Conservation (phyloP, 2,329 filamentous ascomycete species). For the Emydomyces testavorans region DNA sequence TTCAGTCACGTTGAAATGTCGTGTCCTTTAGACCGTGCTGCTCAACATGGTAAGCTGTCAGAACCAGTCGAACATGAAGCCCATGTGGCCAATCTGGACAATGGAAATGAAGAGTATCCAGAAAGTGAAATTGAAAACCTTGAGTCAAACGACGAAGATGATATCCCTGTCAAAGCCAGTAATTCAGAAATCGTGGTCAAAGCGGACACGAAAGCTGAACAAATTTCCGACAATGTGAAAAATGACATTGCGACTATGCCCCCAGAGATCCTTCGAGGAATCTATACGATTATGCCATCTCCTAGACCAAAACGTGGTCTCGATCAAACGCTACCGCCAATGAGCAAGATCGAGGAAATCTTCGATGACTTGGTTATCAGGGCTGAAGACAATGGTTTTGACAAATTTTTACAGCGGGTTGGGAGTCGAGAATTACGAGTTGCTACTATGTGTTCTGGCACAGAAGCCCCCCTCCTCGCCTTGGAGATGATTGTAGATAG, state of each 20-base stretch:
- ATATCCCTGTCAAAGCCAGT: not conserved
- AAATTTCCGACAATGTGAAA: conserved; percentile 1
- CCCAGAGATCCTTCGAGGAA: conserved; percentile 17
- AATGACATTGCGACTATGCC: conserved; percentile 11
- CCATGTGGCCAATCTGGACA: not conserved
- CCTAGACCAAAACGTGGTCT: conserved; percentile 18
- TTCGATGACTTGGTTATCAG: conserved; percentile 39
- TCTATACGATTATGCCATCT: conserved; percentile 13
- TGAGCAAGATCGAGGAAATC: conserved; percentile 39
- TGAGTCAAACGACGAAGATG: not conserved
- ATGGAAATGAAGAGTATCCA: not conserved
- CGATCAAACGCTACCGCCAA: conserved; percentile 34
- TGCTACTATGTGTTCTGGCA: conserved; percentile 67
- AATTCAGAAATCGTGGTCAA: not conserved
- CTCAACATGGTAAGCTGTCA: not conserved
- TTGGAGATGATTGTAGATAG: conserved; percentile 46
- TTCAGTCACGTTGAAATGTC: not conserved
- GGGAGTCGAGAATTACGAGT: conserved; percentile 39
- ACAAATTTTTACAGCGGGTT: conserved; percentile 27
- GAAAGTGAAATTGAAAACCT: not conserved
- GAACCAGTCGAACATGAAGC: not conserved
- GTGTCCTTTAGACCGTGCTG: not conserved
- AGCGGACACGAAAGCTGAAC: not conserved
- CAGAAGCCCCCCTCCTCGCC: conserved; percentile 60
- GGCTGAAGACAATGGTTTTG: conserved; percentile 27